Base-by-base conservation (phyloP, 768 basidiomycete genomes). In the Postia placenta region DNA sequence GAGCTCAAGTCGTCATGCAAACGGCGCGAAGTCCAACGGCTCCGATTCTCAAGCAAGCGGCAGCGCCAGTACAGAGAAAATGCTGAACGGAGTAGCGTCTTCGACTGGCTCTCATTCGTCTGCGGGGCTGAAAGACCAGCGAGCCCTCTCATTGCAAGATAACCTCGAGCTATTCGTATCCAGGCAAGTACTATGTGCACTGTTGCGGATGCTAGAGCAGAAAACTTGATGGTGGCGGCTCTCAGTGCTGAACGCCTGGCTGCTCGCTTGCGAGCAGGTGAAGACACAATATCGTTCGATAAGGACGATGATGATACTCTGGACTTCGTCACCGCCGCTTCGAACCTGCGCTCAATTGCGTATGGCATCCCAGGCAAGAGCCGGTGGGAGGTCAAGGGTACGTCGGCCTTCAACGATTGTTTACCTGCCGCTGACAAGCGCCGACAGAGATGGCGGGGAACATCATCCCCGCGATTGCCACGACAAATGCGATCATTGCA, bases 401-500 rank as follows among this genome's bases (percentile, higher is more conserved):
- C 28, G n/a, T n/a, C 37, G 1, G 33, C 22, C 15, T 41, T 35
- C 19, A 33, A 22, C 11, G 4, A 20, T 41, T 41, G 4, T 28
- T 36, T 30, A 12, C 17, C 17, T 1, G 2, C 33, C 3, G n/a
- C 40, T 11, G 20, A 3, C 24, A 35, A 4, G 23, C 20, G 20
- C n/a, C n/a, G n/a, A 19, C 64, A 95, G 94, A 97, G 68, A 98
- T 97, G 91, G 96, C 96, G 0, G 96, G 96, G 9, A 99, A 99
- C 67, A 98, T 99, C 60, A 99, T 98, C 55, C 96, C 96, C 5
- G 96, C 96, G 1, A 98, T 99, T 59, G 96, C 96, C 4, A 99
- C 96, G 3, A 99, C 96, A 20, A 99, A 99, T 64, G 96, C 96
- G 9, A 90, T 99, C 65, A 83, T 98, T 56, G 87, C 96, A 0